These are phyloP conservation scores for Huntiella abstrusa DNA, from an alignment of 2,329 filamentous ascomycete genomes.

Conservation along the genomic window DNA sequence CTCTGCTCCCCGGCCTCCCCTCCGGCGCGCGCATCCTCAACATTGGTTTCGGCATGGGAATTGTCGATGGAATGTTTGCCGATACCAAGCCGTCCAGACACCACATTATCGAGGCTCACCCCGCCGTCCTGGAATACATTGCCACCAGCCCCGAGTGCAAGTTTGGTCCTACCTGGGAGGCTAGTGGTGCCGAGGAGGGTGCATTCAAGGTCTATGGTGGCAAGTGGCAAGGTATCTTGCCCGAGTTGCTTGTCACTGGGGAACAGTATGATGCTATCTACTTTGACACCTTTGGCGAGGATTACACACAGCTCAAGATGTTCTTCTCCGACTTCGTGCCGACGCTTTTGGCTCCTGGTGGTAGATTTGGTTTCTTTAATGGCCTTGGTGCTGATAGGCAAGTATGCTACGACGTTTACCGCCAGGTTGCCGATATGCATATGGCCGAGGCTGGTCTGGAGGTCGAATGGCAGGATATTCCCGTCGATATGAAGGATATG, in stretches of 20 bases:
- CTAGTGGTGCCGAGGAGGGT: constrained; percentile 36
- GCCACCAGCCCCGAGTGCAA: constrained; percentile 21
- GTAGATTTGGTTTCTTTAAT: constrained; percentile 75
- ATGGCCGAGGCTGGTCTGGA: constrained; percentile 77
- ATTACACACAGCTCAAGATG: constrained; percentile 63
- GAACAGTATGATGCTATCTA: constrained; percentile 75
- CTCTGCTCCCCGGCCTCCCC: constrained; percentile 31
- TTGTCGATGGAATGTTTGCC: constrained; percentile 61
- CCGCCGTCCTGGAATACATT: constrained; percentile 52
- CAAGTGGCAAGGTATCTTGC: constrained; percentile 65
- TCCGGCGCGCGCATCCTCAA: constrained; percentile 55
- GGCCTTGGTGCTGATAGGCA: constrained; percentile 80
- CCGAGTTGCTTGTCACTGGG: constrained; percentile 45
- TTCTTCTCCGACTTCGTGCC: constrained; percentile 85
- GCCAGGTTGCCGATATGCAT: constrained; percentile 80
- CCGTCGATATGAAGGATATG: constrained; percentile 48
- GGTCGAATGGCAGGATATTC: constrained; percentile 64
- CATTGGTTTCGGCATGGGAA: constrained; percentile 82
- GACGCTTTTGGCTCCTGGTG: constrained; percentile 49
- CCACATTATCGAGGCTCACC: constrained; percentile 76
- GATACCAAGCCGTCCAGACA: constrained; percentile 47
- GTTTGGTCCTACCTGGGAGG: constrained; percentile 38
- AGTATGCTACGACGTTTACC: constrained; percentile 93
- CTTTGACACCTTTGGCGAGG: constrained; percentile 95
- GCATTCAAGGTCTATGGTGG: constrained; percentile 55